Base-by-base conservation (phyloP, 2,329 filamentous ascomycete species). In the Rutstroemia sp. region DNA sequence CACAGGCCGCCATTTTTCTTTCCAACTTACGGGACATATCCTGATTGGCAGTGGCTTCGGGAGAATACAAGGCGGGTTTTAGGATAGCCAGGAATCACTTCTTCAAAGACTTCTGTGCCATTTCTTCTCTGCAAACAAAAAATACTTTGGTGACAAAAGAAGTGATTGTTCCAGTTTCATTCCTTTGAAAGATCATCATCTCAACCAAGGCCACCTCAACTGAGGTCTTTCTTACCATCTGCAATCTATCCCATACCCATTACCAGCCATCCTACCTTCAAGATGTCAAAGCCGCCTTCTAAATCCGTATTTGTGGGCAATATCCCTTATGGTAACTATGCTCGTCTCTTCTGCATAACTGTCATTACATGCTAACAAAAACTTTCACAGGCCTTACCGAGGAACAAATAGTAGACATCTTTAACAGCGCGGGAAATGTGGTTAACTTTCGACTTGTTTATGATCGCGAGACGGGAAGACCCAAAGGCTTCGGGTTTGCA, bases 401-500 rank as follows among this genome's bases (percentile, higher is more conserved):
- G 74, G 92, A 97, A 71, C 89, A 96, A 71, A 96, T 99, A 66
- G 87, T 87, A 69, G 89, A 96, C 65, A 95, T 95, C 59, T 95
- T 97, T 72, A 89, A 86, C 69, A 87, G 88, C 62, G 91, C 89
- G 53, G 94, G 94, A 57, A 89, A 92, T 63, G 92, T 97, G 1
- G 79, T 95, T 58, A 92, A 88, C 70, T 97, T 97, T 71, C 84
- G 92, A 52, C 80, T 97, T 49, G 92, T 97, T 62, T 95, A 96
- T 73, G 95, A 97, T 75, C 88, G 91, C 53, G 92, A 97, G 68
- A 96, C 92, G 2, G 92, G 92, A 44, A 85, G 90, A 56, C 92
- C 94, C 0, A 97, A 96, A 72, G 94, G 94, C 17, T 99, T 96
- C 70, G 94, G 94, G 38, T 99, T 97, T 67, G 89, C 92, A 67